phyloP scores from a whole-genome alignment of 2,329 filamentous ascomycete species.

The Monilinia aucupariae region DNA sequence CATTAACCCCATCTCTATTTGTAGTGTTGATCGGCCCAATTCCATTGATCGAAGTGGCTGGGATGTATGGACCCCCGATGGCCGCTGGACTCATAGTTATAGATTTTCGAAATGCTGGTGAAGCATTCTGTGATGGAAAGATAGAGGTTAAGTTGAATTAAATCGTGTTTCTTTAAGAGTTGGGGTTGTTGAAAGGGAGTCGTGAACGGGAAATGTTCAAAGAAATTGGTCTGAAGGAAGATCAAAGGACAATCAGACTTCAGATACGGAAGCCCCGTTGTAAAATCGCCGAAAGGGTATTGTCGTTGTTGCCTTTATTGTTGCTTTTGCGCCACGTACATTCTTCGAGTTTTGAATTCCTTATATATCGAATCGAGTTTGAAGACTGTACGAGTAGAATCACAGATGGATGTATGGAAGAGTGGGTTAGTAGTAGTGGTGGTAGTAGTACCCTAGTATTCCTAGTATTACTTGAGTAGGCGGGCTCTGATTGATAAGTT shows the following conservation, averaged over 20 bases:
- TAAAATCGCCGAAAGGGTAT: neutral
- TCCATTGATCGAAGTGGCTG: conserved; percentile 27
- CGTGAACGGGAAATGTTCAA: conserved; percentile 6
- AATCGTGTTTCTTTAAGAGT: conserved; percentile 1
- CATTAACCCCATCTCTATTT: conserved; percentile 17
- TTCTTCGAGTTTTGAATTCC: conserved; percentile 18
- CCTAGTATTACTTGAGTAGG: no score
- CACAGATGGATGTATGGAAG: no score
- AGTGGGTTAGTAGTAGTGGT: no score
- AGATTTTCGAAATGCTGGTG: conserved; percentile 5
- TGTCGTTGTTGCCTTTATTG: conserved; percentile 18
- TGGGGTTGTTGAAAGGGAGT: conserved; percentile 2
- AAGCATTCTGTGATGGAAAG: conserved; percentile 22
- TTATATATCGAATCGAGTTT: conserved; percentile 4
- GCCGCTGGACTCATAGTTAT: conserved; percentile 33
- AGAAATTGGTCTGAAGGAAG: conserved; percentile 8
- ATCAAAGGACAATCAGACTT: conserved; percentile 3
- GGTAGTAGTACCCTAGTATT: no score
- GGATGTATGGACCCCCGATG: conserved; percentile 25
- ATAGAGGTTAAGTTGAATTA: neutral
- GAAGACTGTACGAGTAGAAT: neutral
- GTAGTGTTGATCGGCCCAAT: conserved; percentile 25
- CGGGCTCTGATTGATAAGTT: no score
- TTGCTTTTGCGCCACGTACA: conserved; percentile 13
- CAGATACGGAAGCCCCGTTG: neutral